phyloP scores from a whole-genome alignment of 192 early-diverging fungal species.

The Coemansia reversa region DNA sequence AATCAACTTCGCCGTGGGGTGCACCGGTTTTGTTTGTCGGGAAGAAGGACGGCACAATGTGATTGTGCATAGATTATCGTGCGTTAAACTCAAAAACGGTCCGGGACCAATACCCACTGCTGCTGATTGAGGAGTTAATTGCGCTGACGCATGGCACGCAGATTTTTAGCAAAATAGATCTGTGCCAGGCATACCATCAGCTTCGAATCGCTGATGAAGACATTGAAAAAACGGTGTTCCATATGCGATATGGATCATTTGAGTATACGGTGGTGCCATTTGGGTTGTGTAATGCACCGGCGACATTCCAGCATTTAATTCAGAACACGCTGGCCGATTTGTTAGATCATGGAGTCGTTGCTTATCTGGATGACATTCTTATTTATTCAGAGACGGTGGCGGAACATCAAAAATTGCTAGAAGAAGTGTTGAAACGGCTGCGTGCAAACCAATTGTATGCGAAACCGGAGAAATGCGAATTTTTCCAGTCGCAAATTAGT shows the following conservation, averaged over 20 bases:
- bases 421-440: background rate
- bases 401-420: constrained; percentile 5
- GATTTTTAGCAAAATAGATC: constrained; percentile 52
- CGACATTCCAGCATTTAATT: constrained; percentile 46
- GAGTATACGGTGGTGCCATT: constrained; percentile 60
- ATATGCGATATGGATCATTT: constrained; percentile 40
- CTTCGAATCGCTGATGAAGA: constrained; percentile 35
- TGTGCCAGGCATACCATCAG: constrained; percentile 48
- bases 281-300: constrained; percentile 34
- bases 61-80: constrained; percentile 56
- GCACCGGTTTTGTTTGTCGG: constrained; percentile 42
- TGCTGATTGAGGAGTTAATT: constrained; percentile 52
- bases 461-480: constrained; percentile 2
- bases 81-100: constrained; percentile 54
- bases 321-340: too few species aligned
- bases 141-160: constrained; percentile 20
- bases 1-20: constrained; percentile 41
- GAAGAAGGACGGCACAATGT: constrained; percentile 51
- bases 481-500: background rate
- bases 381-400: constrained; percentile 3
- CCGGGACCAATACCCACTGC: constrained; percentile 55
- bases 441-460: background rate
- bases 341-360: too few species aligned
- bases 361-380: too few species aligned
- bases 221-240: constrained; percentile 52